phyloP scores from a whole-genome alignment of 805 yeast species.

The Saccharomycopsis olivae region DNA sequence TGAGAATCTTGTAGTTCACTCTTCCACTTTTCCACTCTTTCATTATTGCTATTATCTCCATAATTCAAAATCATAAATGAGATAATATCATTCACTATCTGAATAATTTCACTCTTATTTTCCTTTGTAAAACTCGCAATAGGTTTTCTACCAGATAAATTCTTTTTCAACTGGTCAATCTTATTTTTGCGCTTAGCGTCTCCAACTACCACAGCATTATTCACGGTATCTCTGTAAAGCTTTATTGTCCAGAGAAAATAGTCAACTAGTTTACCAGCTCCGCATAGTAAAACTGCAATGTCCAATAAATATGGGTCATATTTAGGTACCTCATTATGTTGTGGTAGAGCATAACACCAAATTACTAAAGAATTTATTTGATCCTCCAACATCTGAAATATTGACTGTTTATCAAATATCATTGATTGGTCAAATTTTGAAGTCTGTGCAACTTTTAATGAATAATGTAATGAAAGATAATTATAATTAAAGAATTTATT shows the following conservation, averaged over 20 bases:
- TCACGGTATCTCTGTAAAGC: too few relatives aligned
- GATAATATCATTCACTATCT: too few relatives aligned
- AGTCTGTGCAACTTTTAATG: too few relatives aligned
- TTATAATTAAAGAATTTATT: conserved; percentile 10
- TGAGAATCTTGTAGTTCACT: too few relatives aligned
- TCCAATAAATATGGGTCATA: conserved; percentile 11
- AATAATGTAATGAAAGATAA: conserved; percentile 3
- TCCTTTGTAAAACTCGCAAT: too few relatives aligned
- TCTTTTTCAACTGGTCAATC: too few relatives aligned
- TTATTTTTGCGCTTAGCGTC: too few relatives aligned
- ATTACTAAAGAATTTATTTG: conserved; percentile 10
- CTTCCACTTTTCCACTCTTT: background rate
- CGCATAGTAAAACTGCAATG: background rate
- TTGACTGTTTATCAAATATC: background rate
- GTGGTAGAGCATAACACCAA: conserved; percentile 6
- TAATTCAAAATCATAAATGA: conserved; percentile 2
- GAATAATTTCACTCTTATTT: too few relatives aligned
- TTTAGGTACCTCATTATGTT: background rate
- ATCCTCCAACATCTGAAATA: conserved; percentile 5
- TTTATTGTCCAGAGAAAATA: too few relatives aligned
- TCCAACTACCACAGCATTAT: too few relatives aligned
- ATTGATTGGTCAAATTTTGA: too few relatives aligned
- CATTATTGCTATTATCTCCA: background rate
- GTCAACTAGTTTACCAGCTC: conserved; percentile 5
- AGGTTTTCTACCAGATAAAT: too few relatives aligned